phyloP scores from a whole-genome alignment of 169 alveolate species.

The Eimeria necatrix region DNA sequence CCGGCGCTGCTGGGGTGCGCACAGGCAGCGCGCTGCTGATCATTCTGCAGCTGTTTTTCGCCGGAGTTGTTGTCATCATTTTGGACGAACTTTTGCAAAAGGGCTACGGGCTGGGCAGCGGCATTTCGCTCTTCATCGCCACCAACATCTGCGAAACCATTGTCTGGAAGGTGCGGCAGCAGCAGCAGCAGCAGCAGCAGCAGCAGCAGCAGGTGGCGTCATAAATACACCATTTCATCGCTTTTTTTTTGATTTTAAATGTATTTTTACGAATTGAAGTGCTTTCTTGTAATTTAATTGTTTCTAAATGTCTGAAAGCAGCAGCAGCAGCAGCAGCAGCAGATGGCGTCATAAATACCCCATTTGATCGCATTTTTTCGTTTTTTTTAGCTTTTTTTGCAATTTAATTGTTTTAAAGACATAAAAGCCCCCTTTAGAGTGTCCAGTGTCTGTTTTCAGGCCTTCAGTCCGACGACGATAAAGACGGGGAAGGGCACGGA shows the following conservation, averaged over 20 bases:
- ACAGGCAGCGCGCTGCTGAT: constrained; percentile 98
- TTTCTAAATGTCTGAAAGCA: too few species aligned
- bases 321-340: too few species aligned
- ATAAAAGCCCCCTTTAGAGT: background rate
- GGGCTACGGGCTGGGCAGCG: constrained; percentile 99
- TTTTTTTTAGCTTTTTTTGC: background rate
- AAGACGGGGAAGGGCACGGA: constrained; percentile 97
- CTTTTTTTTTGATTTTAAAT: too few species aligned
- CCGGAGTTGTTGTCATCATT: constrained; percentile 99
- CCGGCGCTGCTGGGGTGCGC: too few species aligned
- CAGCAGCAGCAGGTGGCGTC: background rate
- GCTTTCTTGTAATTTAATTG: too few species aligned
- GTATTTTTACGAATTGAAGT: background rate
- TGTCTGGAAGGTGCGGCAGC: constrained; percentile 95
- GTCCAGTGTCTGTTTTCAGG: constrained; percentile 76
- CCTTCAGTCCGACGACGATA: constrained; percentile 99
- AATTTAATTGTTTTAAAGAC: background rate
- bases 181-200: background rate
- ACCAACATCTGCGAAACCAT: constrained; percentile 99
- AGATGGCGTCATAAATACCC: too few species aligned
- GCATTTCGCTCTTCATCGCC: constrained; percentile 99
- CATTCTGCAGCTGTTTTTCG: constrained; percentile 97
- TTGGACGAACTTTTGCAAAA: constrained; percentile 99
- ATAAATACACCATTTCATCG: too few species aligned
- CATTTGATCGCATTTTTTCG: background rate